These are phyloP conservation scores for Ascochyta lentis DNA, from an alignment of 2,329 filamentous ascomycete genomes.

Conservation along the genomic window DNA sequence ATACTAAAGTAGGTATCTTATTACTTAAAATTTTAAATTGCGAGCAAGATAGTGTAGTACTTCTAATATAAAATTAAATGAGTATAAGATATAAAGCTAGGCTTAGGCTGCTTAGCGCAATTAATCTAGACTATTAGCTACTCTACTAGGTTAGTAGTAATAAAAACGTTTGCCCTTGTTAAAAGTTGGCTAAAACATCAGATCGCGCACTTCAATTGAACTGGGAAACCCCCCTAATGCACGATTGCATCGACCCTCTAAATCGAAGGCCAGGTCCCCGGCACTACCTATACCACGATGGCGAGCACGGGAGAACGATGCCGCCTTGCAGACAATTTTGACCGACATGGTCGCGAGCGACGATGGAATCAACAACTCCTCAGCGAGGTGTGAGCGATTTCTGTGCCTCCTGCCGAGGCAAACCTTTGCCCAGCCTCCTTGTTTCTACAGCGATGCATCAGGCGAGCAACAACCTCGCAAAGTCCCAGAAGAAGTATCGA, in stretches of 20 bases:
- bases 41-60: too few species aligned
- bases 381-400: not conserved
- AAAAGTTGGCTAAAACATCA: too few species aligned
- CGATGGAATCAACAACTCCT: not conserved
- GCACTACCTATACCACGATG: not conserved
- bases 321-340: not conserved
- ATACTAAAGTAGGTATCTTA: too few species aligned
- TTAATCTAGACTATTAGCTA: too few species aligned
- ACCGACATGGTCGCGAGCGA: not conserved
- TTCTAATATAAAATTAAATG: too few species aligned
- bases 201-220: too few species aligned
- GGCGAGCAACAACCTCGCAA: conserved; percentile 1
- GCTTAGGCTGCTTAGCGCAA: too few species aligned
- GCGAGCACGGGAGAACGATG: conserved; percentile 3
- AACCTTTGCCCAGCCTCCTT: not conserved
- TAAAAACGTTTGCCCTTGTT: too few species aligned
- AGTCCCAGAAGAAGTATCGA: conserved; percentile 7
- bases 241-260: not conserved
- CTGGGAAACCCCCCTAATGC: not conserved
- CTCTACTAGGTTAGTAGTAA: too few species aligned
- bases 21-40: too few species aligned
- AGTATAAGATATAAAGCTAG: too few species aligned
- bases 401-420: not conserved
- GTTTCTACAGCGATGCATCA: not conserved
- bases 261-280: conserved; percentile 1